Evolutionary conservation across 352 stramenopile species (phyloP).

Genomic region (Phytophthora pini): DNA sequence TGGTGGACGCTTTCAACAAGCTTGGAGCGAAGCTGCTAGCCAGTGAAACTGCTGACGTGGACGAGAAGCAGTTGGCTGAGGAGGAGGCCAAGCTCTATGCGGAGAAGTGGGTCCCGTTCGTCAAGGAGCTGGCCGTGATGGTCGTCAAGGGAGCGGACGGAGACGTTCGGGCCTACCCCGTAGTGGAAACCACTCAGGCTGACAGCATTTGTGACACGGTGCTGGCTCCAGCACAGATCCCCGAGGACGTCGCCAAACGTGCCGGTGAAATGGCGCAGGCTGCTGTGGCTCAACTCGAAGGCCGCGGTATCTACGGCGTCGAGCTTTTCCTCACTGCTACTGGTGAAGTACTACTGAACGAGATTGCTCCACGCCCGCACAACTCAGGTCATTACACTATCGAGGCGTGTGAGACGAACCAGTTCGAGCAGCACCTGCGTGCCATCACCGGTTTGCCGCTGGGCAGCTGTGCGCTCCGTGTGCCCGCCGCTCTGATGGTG

Average conservation of each 20-base stretch:
- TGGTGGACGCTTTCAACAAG: slow-evolving; percentile 86
- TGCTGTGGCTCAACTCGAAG: slow-evolving; percentile 83
- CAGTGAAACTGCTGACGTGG: slow-evolving; percentile 20
- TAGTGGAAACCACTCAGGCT: slow-evolving; percentile 97
- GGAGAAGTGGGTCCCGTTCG: slow-evolving; percentile 98
- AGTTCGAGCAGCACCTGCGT: slow-evolving; percentile 99
- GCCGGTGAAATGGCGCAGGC: slow-evolving; percentile 66
- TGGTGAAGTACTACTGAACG: slow-evolving; percentile 94
- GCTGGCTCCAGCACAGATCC: slow-evolving; percentile 89
- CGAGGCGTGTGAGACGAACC: slow-evolving; percentile 96
- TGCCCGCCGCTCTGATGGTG: slow-evolving; percentile 92
- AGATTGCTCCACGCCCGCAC: slow-evolving; percentile 97
- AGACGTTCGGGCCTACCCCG: slow-evolving; percentile 92
- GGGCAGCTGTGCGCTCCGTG: slow-evolving; percentile 91
- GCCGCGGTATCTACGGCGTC: slow-evolving; percentile 95
- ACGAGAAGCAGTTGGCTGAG: slow-evolving; percentile 27
- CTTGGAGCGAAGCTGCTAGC: slow-evolving; percentile 51
- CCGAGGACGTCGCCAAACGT: slow-evolving; percentile 39
- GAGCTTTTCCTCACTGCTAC: slow-evolving; percentile 96
- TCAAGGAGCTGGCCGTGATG: slow-evolving; percentile 97
- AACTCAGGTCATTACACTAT: slow-evolving; percentile 99
- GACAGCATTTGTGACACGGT: slow-evolving; percentile 98
- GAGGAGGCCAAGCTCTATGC: slow-evolving; percentile 82
- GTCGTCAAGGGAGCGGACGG: slow-evolving; percentile 86
- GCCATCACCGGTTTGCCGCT: slow-evolving; percentile 95